Percentiles rank a stretch among this genome's conserved stretches.
These are phyloP conservation scores for Ailanthus altissimus DNA, from an alignment of 345 rosid genomes.

Conservation along the genomic window DNA sequence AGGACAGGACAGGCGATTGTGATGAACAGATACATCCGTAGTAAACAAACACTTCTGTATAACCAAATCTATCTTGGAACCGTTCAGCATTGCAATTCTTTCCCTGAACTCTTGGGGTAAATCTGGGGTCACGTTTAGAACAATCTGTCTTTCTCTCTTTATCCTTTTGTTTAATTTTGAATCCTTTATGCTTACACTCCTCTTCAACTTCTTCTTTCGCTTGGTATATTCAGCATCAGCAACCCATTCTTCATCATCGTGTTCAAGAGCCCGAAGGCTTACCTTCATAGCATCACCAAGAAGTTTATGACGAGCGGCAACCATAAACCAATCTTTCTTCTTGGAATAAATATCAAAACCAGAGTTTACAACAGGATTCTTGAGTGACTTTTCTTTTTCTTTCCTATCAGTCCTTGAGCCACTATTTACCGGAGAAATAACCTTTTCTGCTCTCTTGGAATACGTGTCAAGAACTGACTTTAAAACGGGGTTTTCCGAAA, in stretches of 20 bases:
- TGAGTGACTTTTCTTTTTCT: not conserved
- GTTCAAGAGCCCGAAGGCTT: not conserved
- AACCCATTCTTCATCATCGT: not conserved
- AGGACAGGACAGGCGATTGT: conserved; percentile 8
- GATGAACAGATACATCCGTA: not conserved
- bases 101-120: not conserved
- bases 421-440: not conserved
- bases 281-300: conserved; percentile 3
- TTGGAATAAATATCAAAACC: not conserved
- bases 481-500: not conserved
- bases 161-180: too few relatives aligned
- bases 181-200: too few relatives aligned
- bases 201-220: too few relatives aligned
- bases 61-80: not conserved
- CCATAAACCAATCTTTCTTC: not conserved
- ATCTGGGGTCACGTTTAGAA: not conserved
- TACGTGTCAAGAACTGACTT: not conserved
- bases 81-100: not conserved
- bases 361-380: not conserved
- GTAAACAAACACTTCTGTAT: not conserved
- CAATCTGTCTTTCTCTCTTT: not conserved
- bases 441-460: not conserved
- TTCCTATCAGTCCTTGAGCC: not conserved
- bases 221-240: too few relatives aligned
- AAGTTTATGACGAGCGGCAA: not conserved